Evolutionary conservation across 2,329 filamentous ascomycete species (phyloP).

Genomic region (Fusarium sp.): DNA sequence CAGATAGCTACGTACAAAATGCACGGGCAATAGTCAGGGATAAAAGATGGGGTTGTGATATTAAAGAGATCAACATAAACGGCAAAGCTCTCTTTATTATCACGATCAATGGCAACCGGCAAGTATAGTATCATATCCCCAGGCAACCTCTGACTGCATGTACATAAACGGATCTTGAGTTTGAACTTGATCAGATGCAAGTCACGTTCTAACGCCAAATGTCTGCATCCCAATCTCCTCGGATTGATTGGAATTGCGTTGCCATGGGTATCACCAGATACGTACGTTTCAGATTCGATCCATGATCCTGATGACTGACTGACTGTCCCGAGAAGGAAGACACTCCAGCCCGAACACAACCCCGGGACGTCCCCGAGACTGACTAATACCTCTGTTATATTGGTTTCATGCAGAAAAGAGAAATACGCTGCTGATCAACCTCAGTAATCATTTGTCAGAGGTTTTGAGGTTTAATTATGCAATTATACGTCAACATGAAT

Average conservation of each 20-base stretch:
- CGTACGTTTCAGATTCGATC: slow-evolving; percentile 25
- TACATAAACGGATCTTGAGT: slow-evolving; percentile 16
- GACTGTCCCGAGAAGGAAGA: background rate
- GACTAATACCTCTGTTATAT: slow-evolving; percentile 29
- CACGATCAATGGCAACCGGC: background rate
- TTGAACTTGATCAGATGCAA: slow-evolving; percentile 4
- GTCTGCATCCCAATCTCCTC: slow-evolving; percentile 36
- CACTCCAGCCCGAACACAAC: slow-evolving; percentile 25
- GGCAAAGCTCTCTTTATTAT: slow-evolving; percentile 20
- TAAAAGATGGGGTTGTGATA: slow-evolving; percentile 14
- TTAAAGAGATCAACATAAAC: background rate
- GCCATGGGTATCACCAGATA: slow-evolving; percentile 24
- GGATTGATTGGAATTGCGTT: slow-evolving; percentile 42
- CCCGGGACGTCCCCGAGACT: slow-evolving; percentile 7
- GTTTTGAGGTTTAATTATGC: background rate
- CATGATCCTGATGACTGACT: slow-evolving; percentile 4
- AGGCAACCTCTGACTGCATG: slow-evolving; percentile 37
- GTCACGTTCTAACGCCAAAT: slow-evolving; percentile 2
- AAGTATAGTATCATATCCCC: slow-evolving; percentile 36
- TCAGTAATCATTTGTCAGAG: background rate
- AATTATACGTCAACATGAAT: background rate
- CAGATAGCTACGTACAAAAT: background rate
- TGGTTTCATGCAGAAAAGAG: slow-evolving; percentile 19
- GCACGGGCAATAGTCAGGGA: slow-evolving; percentile 12
- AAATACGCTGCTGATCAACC: background rate